Conservation (phyloP, 306 rosid genomes). For the Clitoria ternatea region DNA sequence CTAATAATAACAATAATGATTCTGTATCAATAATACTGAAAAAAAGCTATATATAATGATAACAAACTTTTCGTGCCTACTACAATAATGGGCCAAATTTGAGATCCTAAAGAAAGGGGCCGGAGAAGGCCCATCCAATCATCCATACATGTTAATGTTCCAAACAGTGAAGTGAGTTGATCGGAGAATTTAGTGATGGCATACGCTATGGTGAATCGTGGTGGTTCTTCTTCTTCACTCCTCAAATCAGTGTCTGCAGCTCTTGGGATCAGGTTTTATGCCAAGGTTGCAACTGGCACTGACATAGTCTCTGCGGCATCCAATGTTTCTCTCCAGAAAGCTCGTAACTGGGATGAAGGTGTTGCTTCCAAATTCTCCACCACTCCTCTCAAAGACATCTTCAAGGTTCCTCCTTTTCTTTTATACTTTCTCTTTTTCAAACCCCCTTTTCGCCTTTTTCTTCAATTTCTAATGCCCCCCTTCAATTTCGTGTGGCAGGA, state of each 20-base stretch:
- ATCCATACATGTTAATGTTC: too few relatives aligned
- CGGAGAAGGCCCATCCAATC: background rate
- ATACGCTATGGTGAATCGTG: slow-evolving; percentile 49
- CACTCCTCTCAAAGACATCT: slow-evolving; percentile 72
- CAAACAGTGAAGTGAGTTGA: background rate
- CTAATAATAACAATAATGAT: too few relatives aligned
- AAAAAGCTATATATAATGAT: too few relatives aligned
- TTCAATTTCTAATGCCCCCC: background rate
- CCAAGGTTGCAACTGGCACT: slow-evolving; percentile 57
- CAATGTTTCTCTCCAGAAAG: slow-evolving; percentile 79
- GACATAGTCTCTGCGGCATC: slow-evolving; percentile 72
- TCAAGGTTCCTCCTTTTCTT: slow-evolving; percentile 48
- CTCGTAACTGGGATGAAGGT: slow-evolving; percentile 93
- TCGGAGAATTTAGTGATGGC: slow-evolving; percentile 42
- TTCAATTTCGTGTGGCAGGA: slow-evolving; percentile 45
- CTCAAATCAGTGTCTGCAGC: slow-evolving; percentile 35
- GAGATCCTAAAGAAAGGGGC: background rate
- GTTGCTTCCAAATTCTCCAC: slow-evolving; percentile 82
- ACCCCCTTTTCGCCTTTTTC: background rate
- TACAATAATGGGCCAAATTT: too few relatives aligned
- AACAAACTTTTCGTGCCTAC: too few relatives aligned
- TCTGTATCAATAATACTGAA: too few relatives aligned
- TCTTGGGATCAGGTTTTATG: slow-evolving; percentile 42
- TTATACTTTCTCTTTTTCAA: background rate
- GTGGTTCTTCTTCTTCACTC: slow-evolving; percentile 38